Evolutionary conservation across 2,329 filamentous ascomycete genomes (phyloP).

Genomic region (Penicillium sclerotiorum): DNA sequence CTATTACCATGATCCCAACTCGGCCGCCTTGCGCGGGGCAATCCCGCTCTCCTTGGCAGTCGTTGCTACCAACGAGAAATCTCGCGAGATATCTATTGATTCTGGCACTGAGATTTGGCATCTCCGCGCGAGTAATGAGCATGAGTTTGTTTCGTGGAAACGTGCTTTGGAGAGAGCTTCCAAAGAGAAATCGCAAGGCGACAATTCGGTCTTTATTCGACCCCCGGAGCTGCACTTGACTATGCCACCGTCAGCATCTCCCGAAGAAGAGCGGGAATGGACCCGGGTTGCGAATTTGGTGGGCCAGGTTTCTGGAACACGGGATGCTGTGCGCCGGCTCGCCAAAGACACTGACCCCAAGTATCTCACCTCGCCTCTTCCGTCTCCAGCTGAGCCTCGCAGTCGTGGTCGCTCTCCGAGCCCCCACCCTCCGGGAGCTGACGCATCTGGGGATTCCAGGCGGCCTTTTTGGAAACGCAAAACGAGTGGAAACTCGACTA

Average conservation of each 20-base stretch:
- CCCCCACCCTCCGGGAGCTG: conserved; percentile 36
- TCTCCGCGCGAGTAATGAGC: conserved; percentile 76
- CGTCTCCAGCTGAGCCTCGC: conserved; percentile 20
- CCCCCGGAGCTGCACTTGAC: conserved; percentile 32
- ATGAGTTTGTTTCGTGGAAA: conserved; percentile 88
- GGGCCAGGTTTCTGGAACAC: conserved; percentile 80
- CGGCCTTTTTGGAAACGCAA: conserved; percentile 93
- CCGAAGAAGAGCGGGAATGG: conserved; percentile 80
- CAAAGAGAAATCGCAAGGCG: conserved; percentile 29
- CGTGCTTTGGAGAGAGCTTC: conserved; percentile 79
- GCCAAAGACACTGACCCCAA: conserved; percentile 81
- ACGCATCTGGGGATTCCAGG: conserved; percentile 55
- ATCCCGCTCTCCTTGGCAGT: conserved; percentile 90
- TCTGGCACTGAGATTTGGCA: conserved; percentile 98
- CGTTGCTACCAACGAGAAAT: conserved; percentile 83
- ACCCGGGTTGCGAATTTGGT: conserved; percentile 81
- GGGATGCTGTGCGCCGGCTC: conserved; percentile 83
- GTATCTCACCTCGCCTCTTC: conserved; percentile 41
- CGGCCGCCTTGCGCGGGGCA: conserved; percentile 85
- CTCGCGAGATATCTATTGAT: conserved; percentile 92
- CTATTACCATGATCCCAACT: conserved; percentile 94
- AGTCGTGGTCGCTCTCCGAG: conserved; percentile 38
- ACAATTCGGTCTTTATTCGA: conserved; percentile 27
- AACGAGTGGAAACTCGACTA: conserved; percentile 56
- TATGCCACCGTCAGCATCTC: conserved; percentile 33